Evolutionary conservation across 202 grass and related monocot genomes (phyloP).

Genomic region (Musa balbisiana): DNA sequence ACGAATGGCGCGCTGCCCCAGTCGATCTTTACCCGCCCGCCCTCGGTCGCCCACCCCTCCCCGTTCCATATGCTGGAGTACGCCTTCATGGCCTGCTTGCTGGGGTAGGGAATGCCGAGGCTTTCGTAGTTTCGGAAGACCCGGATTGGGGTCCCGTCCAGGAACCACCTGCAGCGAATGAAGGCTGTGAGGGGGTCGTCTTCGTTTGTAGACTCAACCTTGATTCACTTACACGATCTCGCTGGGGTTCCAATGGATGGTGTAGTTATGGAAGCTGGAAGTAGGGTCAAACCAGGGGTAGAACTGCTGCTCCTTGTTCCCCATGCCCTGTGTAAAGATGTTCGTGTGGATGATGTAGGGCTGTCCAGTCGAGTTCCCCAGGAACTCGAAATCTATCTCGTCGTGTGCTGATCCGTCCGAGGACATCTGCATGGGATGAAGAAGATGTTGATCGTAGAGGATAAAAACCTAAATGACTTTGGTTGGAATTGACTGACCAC

Average conservation of each 20-base stretch:
- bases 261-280: conserved; percentile 59
- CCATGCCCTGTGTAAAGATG: conserved; percentile 42
- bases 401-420: conserved; percentile 43
- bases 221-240: conserved; percentile 37
- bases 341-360: conserved; percentile 85
- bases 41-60: conserved; percentile 62
- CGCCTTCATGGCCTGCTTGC: conserved; percentile 30
- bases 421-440: conserved; percentile 29
- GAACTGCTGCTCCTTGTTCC: conserved; percentile 71
- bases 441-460: neutral
- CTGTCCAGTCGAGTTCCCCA: conserved; percentile 49
- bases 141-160: conserved; percentile 41
- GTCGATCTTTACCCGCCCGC: conserved; percentile 56
- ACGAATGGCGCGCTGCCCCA: conserved; percentile 51
- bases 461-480: neutral
- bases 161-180: conserved; percentile 39
- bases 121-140: conserved; percentile 47
- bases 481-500: neutral
- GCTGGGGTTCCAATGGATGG: conserved; percentile 67
- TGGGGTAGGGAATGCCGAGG: conserved; percentile 40
- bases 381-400: conserved; percentile 91
- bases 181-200: too few species aligned
- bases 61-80: conserved; percentile 74
- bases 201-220: too few species aligned
- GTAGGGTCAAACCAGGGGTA: conserved; percentile 63